Evolutionary conservation across 768 basidiomycete species (phyloP), one percentile per base, ranked within the genome.

Genomic region (Panellus pusillus): DNA sequence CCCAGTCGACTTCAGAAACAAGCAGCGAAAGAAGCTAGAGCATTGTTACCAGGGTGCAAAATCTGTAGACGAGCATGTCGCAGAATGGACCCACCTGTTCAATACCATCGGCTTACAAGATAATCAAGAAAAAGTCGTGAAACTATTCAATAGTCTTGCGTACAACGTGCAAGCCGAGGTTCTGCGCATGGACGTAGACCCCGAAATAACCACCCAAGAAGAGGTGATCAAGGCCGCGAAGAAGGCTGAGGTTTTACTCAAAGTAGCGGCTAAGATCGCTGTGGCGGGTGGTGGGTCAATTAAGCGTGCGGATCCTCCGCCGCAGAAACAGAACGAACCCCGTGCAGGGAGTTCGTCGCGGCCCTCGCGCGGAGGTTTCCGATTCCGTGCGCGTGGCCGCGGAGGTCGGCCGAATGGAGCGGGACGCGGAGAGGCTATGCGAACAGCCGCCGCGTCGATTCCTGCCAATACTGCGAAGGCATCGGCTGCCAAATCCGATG

Each of bases 181-280:
- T 1, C 65, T 61, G 58, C 47, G 48, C 6, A 38, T 63, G 1
- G 46, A 61, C 2, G 50, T 67, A 0, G 61, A 57, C 0, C 61
- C 63, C 0, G 59, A 64, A 2, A 17, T 31, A 0, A 50, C 60
- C 0, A 43, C 52, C 0, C 63, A 60, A 50, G 36, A 58, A 0
- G 20, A 67, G 3, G 63, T 78, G 0, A 39, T 67, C 0, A 47
- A 54, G 0, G 63, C 58, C 0, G 73, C 74, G 0, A 63, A 70
- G 27, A 24, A 63, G 32, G 44, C 44, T 17, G 44, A 46, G 32
- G 32, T 46, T n/a, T n/a, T n/a, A 13, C 18, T 46, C 8, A 27
- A 6, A n/a, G n/a, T n/a, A n/a, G n/a, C n/a, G n/a, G n/a, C n/a
- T n/a, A n/a, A n/a, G n/a, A n/a, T n/a, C n/a, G n/a, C n/a, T n/a